Evolutionary conservation across 495 filamentous ascomycete genomes (phyloP).

Genomic region (Hypoxylon cercidicola): DNA sequence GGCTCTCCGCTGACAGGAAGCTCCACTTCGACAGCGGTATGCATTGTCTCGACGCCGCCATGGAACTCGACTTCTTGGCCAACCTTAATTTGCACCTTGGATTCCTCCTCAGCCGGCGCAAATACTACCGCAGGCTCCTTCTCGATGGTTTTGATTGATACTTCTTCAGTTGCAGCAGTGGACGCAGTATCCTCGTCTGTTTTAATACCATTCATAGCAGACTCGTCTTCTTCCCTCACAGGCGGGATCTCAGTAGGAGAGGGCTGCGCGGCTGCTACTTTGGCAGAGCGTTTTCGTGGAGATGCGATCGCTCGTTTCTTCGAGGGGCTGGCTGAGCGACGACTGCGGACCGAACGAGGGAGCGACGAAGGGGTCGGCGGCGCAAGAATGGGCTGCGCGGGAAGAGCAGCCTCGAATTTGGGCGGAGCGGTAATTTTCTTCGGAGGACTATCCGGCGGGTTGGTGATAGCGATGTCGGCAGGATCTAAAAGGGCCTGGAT

Average conservation of each 20-base stretch:
- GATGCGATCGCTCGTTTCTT: slow-evolving; percentile 59
- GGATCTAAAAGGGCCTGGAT: slow-evolving; percentile 89
- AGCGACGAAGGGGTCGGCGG: slow-evolving; percentile 56
- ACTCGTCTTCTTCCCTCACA: slow-evolving; percentile 48
- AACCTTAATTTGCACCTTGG: slow-evolving; percentile 74
- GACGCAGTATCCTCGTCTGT: slow-evolving; percentile 45
- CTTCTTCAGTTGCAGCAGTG: slow-evolving; percentile 43
- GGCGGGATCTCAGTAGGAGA: slow-evolving; percentile 38
- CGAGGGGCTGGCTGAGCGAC: slow-evolving; percentile 64
- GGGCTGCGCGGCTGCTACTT: slow-evolving; percentile 62
- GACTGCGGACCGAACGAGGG: slow-evolving; percentile 56
- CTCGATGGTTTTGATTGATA: slow-evolving; percentile 54
- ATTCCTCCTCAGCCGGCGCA: slow-evolving; percentile 61
- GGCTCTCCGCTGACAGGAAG: slow-evolving; percentile 71
- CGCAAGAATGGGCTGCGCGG: slow-evolving; percentile 51
- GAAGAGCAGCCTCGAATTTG: slow-evolving; percentile 61
- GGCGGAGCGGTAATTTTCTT: slow-evolving; percentile 79
- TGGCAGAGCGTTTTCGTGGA: slow-evolving; percentile 78
- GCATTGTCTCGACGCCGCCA: slow-evolving; percentile 71
- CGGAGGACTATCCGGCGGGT: slow-evolving; percentile 56
- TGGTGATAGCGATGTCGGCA: slow-evolving; percentile 65
- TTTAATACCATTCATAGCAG: slow-evolving; percentile 44
- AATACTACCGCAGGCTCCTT: slow-evolving; percentile 55
- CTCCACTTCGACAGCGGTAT: slow-evolving; percentile 84
- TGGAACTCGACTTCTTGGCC: slow-evolving; percentile 73